phyloP scores from a whole-genome alignment of 2,329 filamentous ascomycete genomes.

The Venturia effusa region DNA sequence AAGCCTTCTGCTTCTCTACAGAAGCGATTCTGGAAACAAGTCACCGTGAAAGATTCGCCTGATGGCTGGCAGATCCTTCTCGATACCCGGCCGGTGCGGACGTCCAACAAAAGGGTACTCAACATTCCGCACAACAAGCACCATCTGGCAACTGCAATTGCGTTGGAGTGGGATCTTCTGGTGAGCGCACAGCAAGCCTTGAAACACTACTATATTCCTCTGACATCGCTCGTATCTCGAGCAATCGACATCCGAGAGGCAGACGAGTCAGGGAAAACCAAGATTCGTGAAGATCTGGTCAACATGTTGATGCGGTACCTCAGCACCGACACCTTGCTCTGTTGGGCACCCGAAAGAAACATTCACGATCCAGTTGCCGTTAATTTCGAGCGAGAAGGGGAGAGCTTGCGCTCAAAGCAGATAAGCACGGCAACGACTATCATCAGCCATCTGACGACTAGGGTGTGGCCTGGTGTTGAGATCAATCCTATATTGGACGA shows the following conservation, averaged over 20 bases:
- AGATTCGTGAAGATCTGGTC: slow-evolving; percentile 53
- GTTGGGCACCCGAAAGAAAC: slow-evolving; percentile 61
- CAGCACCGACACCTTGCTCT: slow-evolving; percentile 83
- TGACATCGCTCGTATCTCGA: slow-evolving; percentile 76
- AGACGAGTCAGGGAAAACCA: slow-evolving; percentile 42
- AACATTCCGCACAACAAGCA: slow-evolving; percentile 64
- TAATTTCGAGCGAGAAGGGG: slow-evolving; percentile 34
- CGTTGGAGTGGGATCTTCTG: slow-evolving; percentile 86
- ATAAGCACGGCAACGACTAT: slow-evolving; percentile 58
- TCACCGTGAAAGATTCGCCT: slow-evolving; percentile 35
- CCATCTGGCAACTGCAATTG: slow-evolving; percentile 73
- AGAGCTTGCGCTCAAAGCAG: slow-evolving; percentile 63
- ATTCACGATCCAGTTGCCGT: slow-evolving; percentile 32
- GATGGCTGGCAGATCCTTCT: slow-evolving; percentile 55
- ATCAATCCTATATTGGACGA: slow-evolving; percentile 73
- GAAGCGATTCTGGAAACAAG: slow-evolving; percentile 84
- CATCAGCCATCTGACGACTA: slow-evolving; percentile 56
- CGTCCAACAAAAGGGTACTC: slow-evolving; percentile 61
- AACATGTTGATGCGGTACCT: slow-evolving; percentile 71
- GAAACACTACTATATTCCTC: slow-evolving; percentile 76
- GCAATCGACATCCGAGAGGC: slow-evolving; percentile 70
- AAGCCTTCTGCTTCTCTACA: slow-evolving; percentile 40
- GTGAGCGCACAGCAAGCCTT: slow-evolving; percentile 73
- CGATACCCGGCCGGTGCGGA: slow-evolving; percentile 69
- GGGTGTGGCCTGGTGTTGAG: slow-evolving; percentile 74